A percentile compares a stretch with the other conserved stretches of the same genome.
phyloP scores from a whole-genome alignment of 2,329 filamentous ascomycete genomes.

The Scedosporium apiospermum region DNA sequence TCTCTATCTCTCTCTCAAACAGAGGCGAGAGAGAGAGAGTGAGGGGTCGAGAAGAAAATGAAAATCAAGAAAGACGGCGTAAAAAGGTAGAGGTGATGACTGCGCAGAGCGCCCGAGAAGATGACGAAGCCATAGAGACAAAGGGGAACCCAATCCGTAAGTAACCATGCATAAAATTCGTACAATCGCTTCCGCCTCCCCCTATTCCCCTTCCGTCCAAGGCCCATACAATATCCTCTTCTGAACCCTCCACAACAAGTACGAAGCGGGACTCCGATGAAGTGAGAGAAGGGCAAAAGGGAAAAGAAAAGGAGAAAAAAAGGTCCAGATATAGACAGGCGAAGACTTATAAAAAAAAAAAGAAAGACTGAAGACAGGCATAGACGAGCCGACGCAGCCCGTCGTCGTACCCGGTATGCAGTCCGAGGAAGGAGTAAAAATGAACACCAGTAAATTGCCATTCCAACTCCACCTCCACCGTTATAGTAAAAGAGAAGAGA shows the following conservation, averaged over 20 bases:
- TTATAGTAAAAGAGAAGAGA: not conserved
- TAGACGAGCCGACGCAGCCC: not conserved
- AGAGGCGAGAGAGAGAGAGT: too few species aligned
- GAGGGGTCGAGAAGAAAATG: too few species aligned
- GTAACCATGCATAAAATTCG: not conserved
- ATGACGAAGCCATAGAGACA: not conserved
- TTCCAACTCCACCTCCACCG: not conserved
- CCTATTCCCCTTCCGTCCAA: too few species aligned
- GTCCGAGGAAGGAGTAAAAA: not conserved
- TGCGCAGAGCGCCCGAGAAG: not conserved
- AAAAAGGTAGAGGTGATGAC: too few species aligned
- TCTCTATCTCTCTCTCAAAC: not conserved
- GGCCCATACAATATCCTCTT: not conserved
- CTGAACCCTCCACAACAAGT: not conserved
- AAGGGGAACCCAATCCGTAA: not conserved
- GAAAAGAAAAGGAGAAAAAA: not conserved
- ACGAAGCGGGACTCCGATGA: not conserved
- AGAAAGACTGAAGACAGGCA: not conserved
- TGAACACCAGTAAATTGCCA: not conserved
- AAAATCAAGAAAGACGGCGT: too few species aligned
- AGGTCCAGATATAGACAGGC: not conserved
- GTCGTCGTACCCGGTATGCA: not conserved
- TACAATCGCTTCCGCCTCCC: not conserved
- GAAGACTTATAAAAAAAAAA: not conserved
- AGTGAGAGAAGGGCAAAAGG: not conserved